Percentiles rank a stretch among this genome's conserved stretches.
These are phyloP conservation scores for Cladophialophora bantiana DNA, from an alignment of 2,329 filamentous ascomycete species.

Conservation along the genomic window DNA sequence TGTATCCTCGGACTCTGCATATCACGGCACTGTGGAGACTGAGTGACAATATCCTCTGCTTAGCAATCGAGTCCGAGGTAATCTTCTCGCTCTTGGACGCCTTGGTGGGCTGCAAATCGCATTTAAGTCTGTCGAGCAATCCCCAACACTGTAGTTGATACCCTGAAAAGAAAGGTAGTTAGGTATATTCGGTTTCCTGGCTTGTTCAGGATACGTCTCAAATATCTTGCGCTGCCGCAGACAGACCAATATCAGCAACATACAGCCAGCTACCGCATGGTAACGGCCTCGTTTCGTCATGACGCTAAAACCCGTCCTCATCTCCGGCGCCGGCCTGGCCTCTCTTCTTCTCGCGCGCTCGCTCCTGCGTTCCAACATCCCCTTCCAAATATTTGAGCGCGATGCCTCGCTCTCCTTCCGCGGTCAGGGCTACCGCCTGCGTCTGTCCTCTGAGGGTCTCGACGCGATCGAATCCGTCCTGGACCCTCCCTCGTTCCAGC, in stretches of 20 bases:
- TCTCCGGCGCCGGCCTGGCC: conserved; percentile 48
- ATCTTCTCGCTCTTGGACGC: too few species aligned
- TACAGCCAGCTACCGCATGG: neutral
- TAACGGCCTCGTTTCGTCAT: conserved; percentile 4
- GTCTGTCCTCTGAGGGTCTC: conserved; percentile 42
- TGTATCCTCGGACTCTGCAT: too few species aligned
- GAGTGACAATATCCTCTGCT: too few species aligned
- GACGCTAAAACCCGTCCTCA: conserved; percentile 43
- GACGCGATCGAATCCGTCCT: conserved; percentile 65
- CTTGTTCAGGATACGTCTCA: neutral
- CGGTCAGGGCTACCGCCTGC: conserved; percentile 51
- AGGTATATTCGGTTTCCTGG: neutral
- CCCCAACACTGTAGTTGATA: too few species aligned
- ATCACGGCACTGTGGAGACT: too few species aligned
- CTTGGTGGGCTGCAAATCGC: too few species aligned
- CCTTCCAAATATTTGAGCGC: conserved; percentile 49
- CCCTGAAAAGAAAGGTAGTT: too few species aligned
- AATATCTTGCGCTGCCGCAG: neutral
- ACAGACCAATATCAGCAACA: neutral
- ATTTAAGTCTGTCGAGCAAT: too few species aligned
- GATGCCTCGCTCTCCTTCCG: conserved; percentile 44
- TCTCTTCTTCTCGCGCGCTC: conserved; percentile 49
- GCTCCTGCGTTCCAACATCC: conserved; percentile 44
- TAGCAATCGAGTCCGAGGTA: too few species aligned
- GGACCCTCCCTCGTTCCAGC: conserved; percentile 35